Percentiles rank a stretch among this genome's conserved stretches.
Evolutionary conservation across 805 yeast species (phyloP).

Genomic region (Yarrowia keelungensis): DNA sequence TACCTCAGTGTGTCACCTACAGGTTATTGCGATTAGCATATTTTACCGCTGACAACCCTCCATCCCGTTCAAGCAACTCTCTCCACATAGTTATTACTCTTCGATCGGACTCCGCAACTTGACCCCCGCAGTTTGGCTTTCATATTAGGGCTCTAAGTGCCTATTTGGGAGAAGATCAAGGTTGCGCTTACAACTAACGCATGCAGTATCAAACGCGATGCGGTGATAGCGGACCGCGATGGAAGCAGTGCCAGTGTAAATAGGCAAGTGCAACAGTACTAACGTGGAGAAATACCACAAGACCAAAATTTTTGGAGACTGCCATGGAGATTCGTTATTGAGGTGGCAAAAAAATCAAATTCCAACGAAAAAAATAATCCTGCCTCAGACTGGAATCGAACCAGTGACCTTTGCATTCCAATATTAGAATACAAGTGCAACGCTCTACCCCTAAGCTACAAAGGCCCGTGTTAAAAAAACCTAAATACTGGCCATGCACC

Average conservation of each 20-base stretch:
- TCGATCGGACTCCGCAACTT: conserved; percentile 1
- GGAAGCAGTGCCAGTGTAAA: background rate
- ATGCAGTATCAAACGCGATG: conserved; percentile 2
- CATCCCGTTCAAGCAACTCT: background rate
- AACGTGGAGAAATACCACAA: background rate
- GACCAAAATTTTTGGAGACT: no score
- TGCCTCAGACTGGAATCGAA: conserved; percentile 40
- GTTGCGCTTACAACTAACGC: conserved; percentile 63
- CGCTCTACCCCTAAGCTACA: conserved; percentile 40
- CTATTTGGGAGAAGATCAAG: conserved; percentile 55
- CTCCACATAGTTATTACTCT: background rate
- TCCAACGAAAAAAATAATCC: background rate
- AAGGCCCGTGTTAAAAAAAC: conserved; percentile 13
- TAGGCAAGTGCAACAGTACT: background rate
- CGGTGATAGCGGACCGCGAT: conserved; percentile 14
- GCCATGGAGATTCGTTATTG: no score
- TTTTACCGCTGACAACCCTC: background rate
- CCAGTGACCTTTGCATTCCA: conserved; percentile 39
- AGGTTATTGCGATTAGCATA: conserved; percentile 2
- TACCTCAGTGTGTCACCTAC: conserved; percentile 4
- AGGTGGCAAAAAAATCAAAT: background rate
- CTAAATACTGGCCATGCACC: conserved; percentile 9
- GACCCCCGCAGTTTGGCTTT: conserved; percentile 3
- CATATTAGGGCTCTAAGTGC: conserved; percentile 56
- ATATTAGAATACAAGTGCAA: conserved; percentile 36